Evolutionary conservation across 1,284 basidiomycete genomes (phyloP).

Genomic region (Inonotus obliquus): DNA sequence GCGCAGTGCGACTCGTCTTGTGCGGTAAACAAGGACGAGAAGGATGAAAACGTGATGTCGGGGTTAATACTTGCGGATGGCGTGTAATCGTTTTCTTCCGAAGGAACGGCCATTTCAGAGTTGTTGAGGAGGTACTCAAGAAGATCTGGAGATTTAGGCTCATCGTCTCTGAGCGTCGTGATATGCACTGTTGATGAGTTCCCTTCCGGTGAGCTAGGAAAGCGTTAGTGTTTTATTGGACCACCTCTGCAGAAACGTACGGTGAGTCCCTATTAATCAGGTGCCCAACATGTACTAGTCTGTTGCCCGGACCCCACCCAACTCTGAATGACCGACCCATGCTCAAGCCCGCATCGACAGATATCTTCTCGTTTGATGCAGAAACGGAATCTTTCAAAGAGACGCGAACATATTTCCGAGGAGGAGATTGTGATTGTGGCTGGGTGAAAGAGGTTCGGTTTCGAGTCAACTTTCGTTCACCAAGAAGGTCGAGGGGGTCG

Average conservation of each 20-base stretch:
- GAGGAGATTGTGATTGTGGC: slow-evolving; percentile 55
- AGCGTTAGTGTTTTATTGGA: slow-evolving; percentile 13
- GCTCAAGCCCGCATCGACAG: slow-evolving; percentile 79
- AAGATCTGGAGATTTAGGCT: slow-evolving; percentile 39
- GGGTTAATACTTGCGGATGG: slow-evolving; percentile 55
- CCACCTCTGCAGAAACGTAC: slow-evolving; percentile 35
- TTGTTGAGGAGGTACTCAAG: slow-evolving; percentile 77
- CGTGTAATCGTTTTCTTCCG: slow-evolving; percentile 47
- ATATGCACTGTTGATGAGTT: slow-evolving; percentile 54
- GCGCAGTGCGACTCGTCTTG: slow-evolving; percentile 77
- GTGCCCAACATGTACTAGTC: slow-evolving; percentile 71
- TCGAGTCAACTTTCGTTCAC: slow-evolving; percentile 44
- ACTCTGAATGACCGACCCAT: slow-evolving; percentile 88
- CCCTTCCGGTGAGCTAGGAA: slow-evolving; percentile 42
- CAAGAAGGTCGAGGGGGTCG: slow-evolving; percentile 69
- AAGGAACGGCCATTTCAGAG: slow-evolving; percentile 57
- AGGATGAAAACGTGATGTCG: slow-evolving; percentile 75
- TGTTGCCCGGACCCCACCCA: slow-evolving; percentile 84
- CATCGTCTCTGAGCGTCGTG: slow-evolving; percentile 42
- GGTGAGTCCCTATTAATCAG: slow-evolving; percentile 53
- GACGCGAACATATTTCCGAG: slow-evolving; percentile 68
- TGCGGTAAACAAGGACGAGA: slow-evolving; percentile 67
- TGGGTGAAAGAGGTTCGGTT: slow-evolving; percentile 29
- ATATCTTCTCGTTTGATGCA: slow-evolving; percentile 57
- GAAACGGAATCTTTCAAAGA: slow-evolving; percentile 60